Evolutionary conservation across 2,329 filamentous ascomycete genomes (phyloP).

Genomic region (Fusarium dimerum): DNA sequence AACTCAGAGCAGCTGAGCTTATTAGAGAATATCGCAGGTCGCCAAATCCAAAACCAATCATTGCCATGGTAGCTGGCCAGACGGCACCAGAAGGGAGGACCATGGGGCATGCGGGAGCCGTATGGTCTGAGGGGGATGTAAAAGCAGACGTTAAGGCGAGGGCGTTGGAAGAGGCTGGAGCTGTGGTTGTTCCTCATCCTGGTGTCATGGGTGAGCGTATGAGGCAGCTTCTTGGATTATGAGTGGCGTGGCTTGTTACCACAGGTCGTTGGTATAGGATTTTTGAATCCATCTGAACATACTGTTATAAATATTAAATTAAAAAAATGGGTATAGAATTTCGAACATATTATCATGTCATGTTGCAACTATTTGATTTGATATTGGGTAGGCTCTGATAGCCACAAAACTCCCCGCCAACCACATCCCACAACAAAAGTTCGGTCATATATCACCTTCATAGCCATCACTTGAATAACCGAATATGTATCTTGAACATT

Average conservation of each 20-base stretch:
- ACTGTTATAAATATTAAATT: no score
- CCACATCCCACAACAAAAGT: no score
- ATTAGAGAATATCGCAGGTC: constrained; percentile 64
- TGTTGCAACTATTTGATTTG: no score
- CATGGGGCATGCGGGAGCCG: constrained; percentile 75
- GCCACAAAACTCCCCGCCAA: no score
- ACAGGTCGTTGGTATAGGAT: no score
- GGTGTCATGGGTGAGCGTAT: constrained; percentile 40
- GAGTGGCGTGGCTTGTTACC: not conserved
- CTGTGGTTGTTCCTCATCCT: constrained; percentile 39
- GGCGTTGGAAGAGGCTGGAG: constrained; percentile 38
- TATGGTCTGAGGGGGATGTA: constrained; percentile 38
- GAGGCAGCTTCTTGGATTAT: constrained; percentile 32
- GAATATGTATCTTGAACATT: no score
- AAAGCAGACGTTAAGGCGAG: constrained; percentile 35
- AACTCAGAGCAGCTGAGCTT: constrained; percentile 71
- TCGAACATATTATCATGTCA: no score
- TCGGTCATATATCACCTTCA: no score
- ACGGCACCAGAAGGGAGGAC: constrained; percentile 60
- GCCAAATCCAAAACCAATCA: constrained; percentile 60
- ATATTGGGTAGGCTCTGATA: no score
- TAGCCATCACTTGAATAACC: no score
- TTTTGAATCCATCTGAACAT: no score
- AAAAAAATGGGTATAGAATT: no score
- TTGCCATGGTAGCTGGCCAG: constrained; percentile 67